Evolutionary conservation across 805 yeast species (phyloP).

Genomic region (Dipodascus albidus): DNA sequence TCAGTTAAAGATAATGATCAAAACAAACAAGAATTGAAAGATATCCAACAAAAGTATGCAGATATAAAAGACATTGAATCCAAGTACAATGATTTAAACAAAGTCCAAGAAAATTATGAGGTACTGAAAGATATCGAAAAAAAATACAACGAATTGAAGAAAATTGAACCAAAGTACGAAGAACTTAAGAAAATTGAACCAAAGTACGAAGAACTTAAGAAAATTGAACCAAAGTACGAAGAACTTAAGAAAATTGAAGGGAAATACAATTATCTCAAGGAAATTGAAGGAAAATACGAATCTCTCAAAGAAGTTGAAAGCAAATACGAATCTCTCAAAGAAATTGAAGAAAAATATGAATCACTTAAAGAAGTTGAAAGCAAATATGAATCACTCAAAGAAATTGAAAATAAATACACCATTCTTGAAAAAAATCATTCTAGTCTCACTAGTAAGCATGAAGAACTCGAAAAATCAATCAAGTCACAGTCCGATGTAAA

Average conservation of each 20-base stretch:
- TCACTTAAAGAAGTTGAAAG: background rate
- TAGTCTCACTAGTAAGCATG: too few relatives aligned
- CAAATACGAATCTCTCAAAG: background rate
- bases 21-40: background rate
- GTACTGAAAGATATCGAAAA: background rate
- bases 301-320: slow-evolving; percentile 6
- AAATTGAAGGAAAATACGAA: slow-evolving; percentile 3
- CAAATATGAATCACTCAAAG: background rate
- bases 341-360: background rate
- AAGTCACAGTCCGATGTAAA: background rate
- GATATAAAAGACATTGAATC: slow-evolving; percentile 2
- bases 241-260: slow-evolving; percentile 6
- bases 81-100: background rate
- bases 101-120: slow-evolving; percentile 6
- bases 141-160: slow-evolving; percentile 8
- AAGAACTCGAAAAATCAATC: background rate
- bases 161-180: background rate
- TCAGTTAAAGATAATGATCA: background rate
- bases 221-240: slow-evolving; percentile 3
- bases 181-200: slow-evolving; percentile 3
- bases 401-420: background rate
- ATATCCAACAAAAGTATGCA: slow-evolving; percentile 6
- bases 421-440: background rate
- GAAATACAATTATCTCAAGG: background rate
- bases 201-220: slow-evolving; percentile 6